phyloP scores from a whole-genome alignment of 2,329 filamentous ascomycete genomes.

The Trichoderma guizhouense region DNA sequence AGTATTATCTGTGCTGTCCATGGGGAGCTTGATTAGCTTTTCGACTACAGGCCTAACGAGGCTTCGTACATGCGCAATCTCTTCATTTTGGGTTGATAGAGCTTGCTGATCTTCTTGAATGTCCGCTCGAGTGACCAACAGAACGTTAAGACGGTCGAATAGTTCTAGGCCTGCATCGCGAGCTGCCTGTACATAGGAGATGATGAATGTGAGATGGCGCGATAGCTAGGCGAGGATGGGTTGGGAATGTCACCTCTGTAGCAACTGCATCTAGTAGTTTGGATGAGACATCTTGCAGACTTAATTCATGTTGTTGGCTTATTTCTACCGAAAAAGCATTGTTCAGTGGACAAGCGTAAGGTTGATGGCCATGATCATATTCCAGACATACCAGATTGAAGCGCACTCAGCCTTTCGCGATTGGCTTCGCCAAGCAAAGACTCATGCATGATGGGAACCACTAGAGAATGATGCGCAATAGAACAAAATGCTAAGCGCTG shows the following conservation, averaged over 20 bases:
- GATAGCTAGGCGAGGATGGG: not conserved
- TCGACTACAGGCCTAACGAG: not conserved
- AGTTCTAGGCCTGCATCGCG: not conserved
- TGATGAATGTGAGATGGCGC: not conserved
- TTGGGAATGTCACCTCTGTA: not conserved
- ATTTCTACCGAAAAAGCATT: not conserved
- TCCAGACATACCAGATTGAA: not conserved
- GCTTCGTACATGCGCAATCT: not conserved
- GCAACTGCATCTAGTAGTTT: not conserved
- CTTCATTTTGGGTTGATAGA: not conserved
- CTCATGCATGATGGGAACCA: not conserved
- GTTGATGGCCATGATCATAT: not conserved
- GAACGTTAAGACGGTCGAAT: not conserved
- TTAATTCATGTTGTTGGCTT: not conserved
- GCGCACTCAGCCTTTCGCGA: not conserved
- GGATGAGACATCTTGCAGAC: not conserved
- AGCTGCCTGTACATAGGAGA: not conserved
- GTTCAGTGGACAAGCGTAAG: not conserved
- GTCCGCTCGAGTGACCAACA: not conserved
- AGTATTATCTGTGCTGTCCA: not conserved
- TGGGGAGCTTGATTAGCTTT: not conserved
- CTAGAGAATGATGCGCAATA: not conserved
- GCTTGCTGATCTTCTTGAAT: not conserved
- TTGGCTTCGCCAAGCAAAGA: not conserved
- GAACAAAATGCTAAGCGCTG: not conserved